Evolutionary conservation across 495 filamentous ascomycete genomes (phyloP), one percentile per base, ranked within the genome.

Genomic region (Acidomyces sp.): DNA sequence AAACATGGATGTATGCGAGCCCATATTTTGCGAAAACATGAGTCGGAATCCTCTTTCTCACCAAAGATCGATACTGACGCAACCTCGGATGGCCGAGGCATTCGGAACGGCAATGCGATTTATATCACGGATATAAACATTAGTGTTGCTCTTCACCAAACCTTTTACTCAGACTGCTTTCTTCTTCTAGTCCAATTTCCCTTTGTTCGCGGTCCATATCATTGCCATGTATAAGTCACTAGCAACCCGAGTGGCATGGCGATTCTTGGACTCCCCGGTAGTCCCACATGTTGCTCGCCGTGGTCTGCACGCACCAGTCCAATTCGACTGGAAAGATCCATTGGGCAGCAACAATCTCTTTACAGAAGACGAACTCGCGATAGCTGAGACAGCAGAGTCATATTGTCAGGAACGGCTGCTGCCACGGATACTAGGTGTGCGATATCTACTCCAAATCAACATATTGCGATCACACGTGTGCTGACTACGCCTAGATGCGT

Each of bases 301-400:
- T 28, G 63, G 63, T 61, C 64, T 62, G 15, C 72, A 72, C 40
- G 63, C 71, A 23, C 60, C 66, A 31, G 72, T 67, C 26, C 55
- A 65, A 11, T 95, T 95, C 60, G 74, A 88, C 58, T 97, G 90
- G 92, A 71, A 92, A 55, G 92, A 97, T 57, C 90, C 90, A 10
- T 67, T 96, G 25, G 70, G 64, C 20, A 69, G 80, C 9, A 75
- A 73, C 45, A 78, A 74, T 45, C 61, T 88, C 19, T 74, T 82
- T 48, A 92, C 84, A 9, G 80, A 87, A 52, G 92, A 97, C 41
- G 90, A 97, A 59, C 53, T 87, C 48, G 84, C 85, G 9, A 82
- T 96, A 37, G 70, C 80, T 19, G 85, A 93, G 45, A 93, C 82
- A 1, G 86, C 87, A 18, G 75, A 86, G 50, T 68, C 81, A 39